Percentiles rank a stretch among this genome's conserved stretches.
phyloP scores from a whole-genome alignment of 352 stramenopile species.

The Phytophthora idaei region DNA sequence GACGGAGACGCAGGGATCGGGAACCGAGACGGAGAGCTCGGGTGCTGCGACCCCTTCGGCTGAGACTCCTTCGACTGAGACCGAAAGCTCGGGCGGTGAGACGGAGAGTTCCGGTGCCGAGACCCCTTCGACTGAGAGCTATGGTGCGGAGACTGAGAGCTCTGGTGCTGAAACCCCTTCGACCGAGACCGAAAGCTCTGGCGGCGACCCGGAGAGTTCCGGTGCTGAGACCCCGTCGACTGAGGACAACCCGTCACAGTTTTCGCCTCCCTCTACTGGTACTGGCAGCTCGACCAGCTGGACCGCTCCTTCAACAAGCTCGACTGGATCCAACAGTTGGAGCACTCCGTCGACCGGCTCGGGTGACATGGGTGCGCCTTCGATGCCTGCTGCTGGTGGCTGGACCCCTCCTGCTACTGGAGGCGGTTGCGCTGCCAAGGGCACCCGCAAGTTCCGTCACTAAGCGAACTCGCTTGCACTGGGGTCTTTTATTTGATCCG shows the following conservation, averaged over 20 bases:
- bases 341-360: background rate
- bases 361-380: no score
- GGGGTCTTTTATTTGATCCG: conserved; percentile 3
- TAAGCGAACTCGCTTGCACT: conserved; percentile 11
- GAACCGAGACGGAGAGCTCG: background rate
- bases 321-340: background rate
- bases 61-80: background rate
- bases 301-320: conserved; percentile 4
- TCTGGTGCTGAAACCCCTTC: background rate
- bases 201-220: no score
- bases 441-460: conserved; percentile 31
- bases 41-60: conserved; percentile 1
- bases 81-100: background rate
- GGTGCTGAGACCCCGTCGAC: no score
- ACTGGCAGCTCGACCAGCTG: conserved; percentile 1
- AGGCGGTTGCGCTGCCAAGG: conserved; percentile 19
- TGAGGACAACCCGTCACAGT: conserved; percentile 1
- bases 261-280: conserved; percentile 7
- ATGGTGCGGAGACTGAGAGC: no score
- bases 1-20: background rate
- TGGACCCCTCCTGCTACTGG: conserved; percentile 4
- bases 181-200: no score
- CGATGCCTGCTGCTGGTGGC: no score
- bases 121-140: background rate
- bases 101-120: background rate